Percentiles rank a stretch among this genome's conserved stretches.
phyloP scores from a whole-genome alignment of 148 eudicot species.

The Diospyros lotus region DNA sequence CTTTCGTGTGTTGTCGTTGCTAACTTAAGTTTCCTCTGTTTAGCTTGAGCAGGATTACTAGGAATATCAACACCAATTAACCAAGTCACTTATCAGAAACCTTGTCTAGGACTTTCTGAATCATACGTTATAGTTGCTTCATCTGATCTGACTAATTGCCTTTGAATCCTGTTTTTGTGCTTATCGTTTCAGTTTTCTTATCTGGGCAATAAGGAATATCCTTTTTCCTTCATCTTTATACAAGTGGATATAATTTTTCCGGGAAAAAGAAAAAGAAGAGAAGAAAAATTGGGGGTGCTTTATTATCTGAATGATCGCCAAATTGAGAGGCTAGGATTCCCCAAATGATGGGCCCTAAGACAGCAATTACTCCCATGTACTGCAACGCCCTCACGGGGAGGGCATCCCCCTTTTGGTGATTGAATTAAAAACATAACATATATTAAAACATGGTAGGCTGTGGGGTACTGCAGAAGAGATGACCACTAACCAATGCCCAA shows the following conservation, averaged over 20 bases:
- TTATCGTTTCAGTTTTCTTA: slow-evolving; percentile 4
- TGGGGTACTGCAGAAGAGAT: too few relatives aligned
- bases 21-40: too few relatives aligned
- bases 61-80: neutral
- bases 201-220: neutral
- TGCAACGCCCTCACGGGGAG: neutral
- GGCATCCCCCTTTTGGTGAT: too few relatives aligned
- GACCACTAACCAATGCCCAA: too few relatives aligned
- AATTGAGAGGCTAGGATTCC: slow-evolving; percentile 10
- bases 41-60: too few relatives aligned
- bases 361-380: slow-evolving; percentile 6
- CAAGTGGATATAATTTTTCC: neutral
- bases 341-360: slow-evolving; percentile 9
- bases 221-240: neutral
- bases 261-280: too few relatives aligned
- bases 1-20: too few relatives aligned
- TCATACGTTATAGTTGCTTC: neutral
- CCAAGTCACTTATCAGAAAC: too few relatives aligned
- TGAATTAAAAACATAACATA: too few relatives aligned
- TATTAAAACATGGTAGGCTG: too few relatives aligned
- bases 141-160: neutral
- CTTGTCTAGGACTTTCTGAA: too few relatives aligned
- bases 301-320: slow-evolving; percentile 1
- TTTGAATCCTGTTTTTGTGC: neutral
- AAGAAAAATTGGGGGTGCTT: neutral